Base-by-base conservation (phyloP, 352 stramenopile species). In the Plasmopara halstedii region DNA sequence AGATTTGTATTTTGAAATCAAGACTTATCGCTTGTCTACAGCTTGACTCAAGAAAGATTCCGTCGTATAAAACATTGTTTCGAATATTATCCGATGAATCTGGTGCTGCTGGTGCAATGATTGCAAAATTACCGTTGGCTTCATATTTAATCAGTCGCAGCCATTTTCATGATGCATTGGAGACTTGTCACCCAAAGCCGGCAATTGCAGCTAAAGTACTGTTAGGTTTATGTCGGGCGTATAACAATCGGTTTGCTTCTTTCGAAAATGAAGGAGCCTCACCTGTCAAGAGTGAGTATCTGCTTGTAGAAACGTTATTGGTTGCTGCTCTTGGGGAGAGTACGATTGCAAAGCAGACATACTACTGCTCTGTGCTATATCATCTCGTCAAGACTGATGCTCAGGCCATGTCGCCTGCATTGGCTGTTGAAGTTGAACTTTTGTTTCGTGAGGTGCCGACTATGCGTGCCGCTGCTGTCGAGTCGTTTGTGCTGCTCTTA, bases 381-480 rank as follows among this genome's bases (percentile, higher is more conserved):
- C 78, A 93, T 26, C 41, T 93, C 26, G 73, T 90, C 32, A 93
- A 93, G 61, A 68, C 63, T 6, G 76, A 93, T 29, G 66, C 78
- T 6, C 63, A 61, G 22, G 36, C 70, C 3, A 53, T 93, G 15
- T 89, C 78, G 14, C 70, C 79, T 9, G 79, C 80, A 2, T 52
- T 94, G 11, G 82, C 82, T n/a, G 79, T 91, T 20, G 64, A 91
- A 14, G 68, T 94, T 6, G 82, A 94, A 47, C 50, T 94, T 11
- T 46, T 91, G n/a, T 94, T 91, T 53, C 79, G 82, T 39, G 74
- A 90, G 52, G 59, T 94, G 2, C 71, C 79, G 7, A 65, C 67
- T 17, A 90, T 94, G 79, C 74, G 63, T 27, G 74, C 79, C 5
- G 56, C 58, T 19, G 63, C 63, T 0, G 47, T 74, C 5, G 68